A percentile compares a stretch with the other conserved stretches of the same genome.
phyloP scores from a whole-genome alignment of 2,329 filamentous ascomycete genomes.

The Ceratocystis variospora region DNA sequence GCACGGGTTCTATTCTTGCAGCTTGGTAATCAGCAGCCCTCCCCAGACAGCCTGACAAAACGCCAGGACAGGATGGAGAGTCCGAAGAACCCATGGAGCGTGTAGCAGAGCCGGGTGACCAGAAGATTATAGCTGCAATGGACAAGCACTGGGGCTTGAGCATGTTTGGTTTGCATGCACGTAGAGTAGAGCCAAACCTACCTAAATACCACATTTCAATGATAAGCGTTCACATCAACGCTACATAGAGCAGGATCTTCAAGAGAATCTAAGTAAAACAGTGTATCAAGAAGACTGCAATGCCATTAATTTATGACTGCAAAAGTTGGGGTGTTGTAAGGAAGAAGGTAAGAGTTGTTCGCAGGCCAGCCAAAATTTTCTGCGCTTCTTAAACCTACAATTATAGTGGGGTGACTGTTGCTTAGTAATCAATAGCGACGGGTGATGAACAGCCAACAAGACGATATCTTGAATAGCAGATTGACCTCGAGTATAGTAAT shows the following conservation, averaged over 20 bases:
- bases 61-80: slow-evolving; percentile 10
- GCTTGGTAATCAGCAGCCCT: slow-evolving; percentile 18
- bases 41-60: slow-evolving; percentile 14
- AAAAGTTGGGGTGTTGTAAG: neutral
- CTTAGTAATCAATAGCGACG: slow-evolving; percentile 4
- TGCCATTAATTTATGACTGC: neutral
- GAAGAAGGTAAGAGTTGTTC: neutral
- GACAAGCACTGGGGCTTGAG: neutral
- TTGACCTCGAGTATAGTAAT: neutral
- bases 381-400: neutral
- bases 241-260: neutral
- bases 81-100: slow-evolving; percentile 19
- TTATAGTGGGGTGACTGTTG: neutral
- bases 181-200: neutral
- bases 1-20: slow-evolving; percentile 26
- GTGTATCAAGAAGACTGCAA: neutral
- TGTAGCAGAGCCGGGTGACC: slow-evolving; percentile 18
- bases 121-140: slow-evolving; percentile 13
- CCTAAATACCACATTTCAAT: neutral
- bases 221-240: neutral
- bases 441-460: neutral
- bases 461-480: neutral
- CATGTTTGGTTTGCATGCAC: neutral
- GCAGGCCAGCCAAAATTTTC: slow-evolving; percentile 2
- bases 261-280: neutral